Base-by-base conservation (phyloP, 2,329 filamentous ascomycete genomes). In the Penicillium italicum region DNA sequence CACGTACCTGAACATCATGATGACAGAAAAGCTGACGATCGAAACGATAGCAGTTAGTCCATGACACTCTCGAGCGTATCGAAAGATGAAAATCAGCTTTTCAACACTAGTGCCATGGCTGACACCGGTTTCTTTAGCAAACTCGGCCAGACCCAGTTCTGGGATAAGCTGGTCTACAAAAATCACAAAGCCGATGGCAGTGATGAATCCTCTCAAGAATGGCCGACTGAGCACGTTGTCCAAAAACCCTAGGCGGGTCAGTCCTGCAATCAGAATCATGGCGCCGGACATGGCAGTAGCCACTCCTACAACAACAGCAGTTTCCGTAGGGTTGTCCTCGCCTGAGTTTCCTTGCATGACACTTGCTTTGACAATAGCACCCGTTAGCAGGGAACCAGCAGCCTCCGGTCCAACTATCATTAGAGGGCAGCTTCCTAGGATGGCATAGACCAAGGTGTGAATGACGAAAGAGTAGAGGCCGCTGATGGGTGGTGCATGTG, bases 321-420 rank as follows among this genome's bases (percentile, higher is more conserved):
- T 91, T 63, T 89, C 77, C 43, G 83, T 81, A 50, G 87, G 85
- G 57, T 90, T 81, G 36, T 89, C 83, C 56, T 87, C 85, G 7
- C 78, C 77, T 5, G 85, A 83, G 4, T 82, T 76, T 4, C 90
- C 89, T 4, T 78, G 79, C 51, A 88, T 87, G 58, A 94, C 88
- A 68, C 85, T 91, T 41, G 84, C 80, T 68, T 91, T 87, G 51
- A 97, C 85, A 30, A 96, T 90, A 31, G 89, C 89, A 49, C 94
- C 94, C 0, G 96, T 89, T 1, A 99, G 82, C 9, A 99, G 81
- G 18, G 91, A 96, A 0, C 93, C 94, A 3, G 94, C 91, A 1
- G 94, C 94, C 76, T 99, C 94, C 0, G 94, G 94, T 0, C 94
- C 94, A 6, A 97, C 90, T 4, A 97, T 84, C 87, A 99, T 91